phyloP scores from a whole-genome alignment of 768 basidiomycete genomes.

The Amanita polypyramis region DNA sequence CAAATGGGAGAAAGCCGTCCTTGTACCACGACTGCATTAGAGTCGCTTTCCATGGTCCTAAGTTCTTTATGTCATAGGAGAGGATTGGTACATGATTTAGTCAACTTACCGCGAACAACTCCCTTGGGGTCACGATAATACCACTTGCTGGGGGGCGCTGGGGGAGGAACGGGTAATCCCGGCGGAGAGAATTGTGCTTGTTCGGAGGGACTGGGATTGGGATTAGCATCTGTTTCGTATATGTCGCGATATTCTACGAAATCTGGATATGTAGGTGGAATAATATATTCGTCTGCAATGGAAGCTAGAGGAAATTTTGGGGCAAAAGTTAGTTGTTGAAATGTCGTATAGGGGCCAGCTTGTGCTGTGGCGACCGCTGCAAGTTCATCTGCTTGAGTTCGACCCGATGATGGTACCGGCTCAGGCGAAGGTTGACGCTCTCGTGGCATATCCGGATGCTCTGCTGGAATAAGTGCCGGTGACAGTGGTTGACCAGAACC shows the following conservation, averaged over 20 bases:
- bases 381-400: conserved; percentile 43
- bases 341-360: conserved; percentile 81
- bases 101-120: conserved; percentile 57
- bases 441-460: conserved; percentile 29
- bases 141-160: conserved; percentile 65
- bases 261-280: conserved; percentile 80
- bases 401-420: conserved; percentile 20
- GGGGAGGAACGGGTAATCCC: conserved; percentile 64
- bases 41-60: conserved; percentile 82
- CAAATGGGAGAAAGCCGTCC: conserved; percentile 72
- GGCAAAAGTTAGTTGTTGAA: conserved; percentile 81
- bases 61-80: conserved; percentile 5
- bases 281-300: conserved; percentile 85
- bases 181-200: conserved; percentile 69
- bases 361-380: conserved; percentile 57
- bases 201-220: conserved; percentile 28
- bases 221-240: conserved; percentile 44
- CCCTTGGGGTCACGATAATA: conserved; percentile 79
- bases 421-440: conserved; percentile 24
- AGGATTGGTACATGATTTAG: neutral
- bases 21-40: conserved; percentile 88
- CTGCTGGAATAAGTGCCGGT: conserved; percentile 30
- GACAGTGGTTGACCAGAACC: conserved; percentile 20
- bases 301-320: conserved; percentile 83
- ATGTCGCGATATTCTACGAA: conserved; percentile 62